Evolutionary conservation across 148 eudicot species (phyloP).

Genomic region (Heliamphora exappendiculata): DNA sequence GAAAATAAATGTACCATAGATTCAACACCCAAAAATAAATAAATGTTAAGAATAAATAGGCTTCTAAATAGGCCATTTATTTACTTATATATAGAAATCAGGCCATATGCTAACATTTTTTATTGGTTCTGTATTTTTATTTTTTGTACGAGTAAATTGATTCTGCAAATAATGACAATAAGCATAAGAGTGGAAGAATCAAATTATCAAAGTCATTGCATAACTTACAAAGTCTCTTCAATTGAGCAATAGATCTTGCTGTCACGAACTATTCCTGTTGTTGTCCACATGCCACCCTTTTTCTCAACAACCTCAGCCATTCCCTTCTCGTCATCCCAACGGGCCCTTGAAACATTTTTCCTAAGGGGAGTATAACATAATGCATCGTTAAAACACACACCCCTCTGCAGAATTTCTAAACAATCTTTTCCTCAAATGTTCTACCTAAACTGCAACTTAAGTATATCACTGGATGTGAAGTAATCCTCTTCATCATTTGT

Average conservation of each 20-base stretch:
- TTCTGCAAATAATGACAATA: background rate
- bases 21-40: background rate
- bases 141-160: background rate
- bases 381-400: background rate
- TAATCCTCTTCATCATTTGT: conserved; percentile 44
- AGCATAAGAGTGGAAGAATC: background rate
- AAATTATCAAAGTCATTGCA: background rate
- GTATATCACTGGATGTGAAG: conserved; percentile 27
- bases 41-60: background rate
- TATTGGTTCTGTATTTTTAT: background rate
- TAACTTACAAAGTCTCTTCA: conserved; percentile 79
- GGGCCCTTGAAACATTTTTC: conserved; percentile 44
- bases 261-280: conserved; percentile 61
- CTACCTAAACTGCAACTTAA: conserved; percentile 64
- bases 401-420: background rate
- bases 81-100: background rate
- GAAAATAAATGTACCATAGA: background rate
- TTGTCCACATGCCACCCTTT: conserved; percentile 59
- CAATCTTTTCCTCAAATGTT: background rate
- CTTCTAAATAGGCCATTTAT: background rate
- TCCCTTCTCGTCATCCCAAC: conserved; percentile 57
- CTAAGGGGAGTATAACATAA: conserved; percentile 20
- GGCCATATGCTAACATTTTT: background rate
- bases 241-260: conserved; percentile 55
- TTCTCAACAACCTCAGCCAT: conserved; percentile 75